phyloP scores from a whole-genome alignment of 495 filamentous ascomycete genomes.

The Penicillium ochrochloron region DNA sequence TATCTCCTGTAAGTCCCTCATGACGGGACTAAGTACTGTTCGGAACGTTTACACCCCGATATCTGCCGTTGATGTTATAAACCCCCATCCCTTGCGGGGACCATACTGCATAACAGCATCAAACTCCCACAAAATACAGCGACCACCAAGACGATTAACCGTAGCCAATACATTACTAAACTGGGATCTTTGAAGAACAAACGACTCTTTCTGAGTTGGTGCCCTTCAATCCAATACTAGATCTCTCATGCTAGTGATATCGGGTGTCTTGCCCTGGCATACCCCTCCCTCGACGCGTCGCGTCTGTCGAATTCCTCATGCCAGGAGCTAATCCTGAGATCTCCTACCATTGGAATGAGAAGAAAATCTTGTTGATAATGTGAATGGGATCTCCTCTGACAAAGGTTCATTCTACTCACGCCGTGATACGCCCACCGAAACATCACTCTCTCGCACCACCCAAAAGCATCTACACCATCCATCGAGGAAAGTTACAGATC shows the following conservation, averaged over 20 bases:
- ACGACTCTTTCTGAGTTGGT: too few species aligned
- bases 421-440: not conserved
- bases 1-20: too few species aligned
- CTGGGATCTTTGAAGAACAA: too few species aligned
- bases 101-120: not conserved
- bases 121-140: not conserved
- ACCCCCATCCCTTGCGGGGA: not conserved
- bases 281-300: not conserved
- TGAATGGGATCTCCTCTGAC: not conserved
- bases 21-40: too few species aligned
- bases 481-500: not conserved
- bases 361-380: not conserved
- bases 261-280: not conserved
- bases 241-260: not conserved
- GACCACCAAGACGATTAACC: not conserved
- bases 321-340: not conserved
- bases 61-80: not conserved
- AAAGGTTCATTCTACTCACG: not conserved
- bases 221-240: not conserved
- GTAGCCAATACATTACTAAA: not conserved
- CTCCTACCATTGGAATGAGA: not conserved
- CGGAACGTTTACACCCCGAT: not conserved
- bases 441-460: not conserved
- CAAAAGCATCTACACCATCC: not conserved
- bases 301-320: not conserved